Conservation (phyloP, 2,329 filamentous ascomycete species). For the Ascochyta clinopodiicola region DNA sequence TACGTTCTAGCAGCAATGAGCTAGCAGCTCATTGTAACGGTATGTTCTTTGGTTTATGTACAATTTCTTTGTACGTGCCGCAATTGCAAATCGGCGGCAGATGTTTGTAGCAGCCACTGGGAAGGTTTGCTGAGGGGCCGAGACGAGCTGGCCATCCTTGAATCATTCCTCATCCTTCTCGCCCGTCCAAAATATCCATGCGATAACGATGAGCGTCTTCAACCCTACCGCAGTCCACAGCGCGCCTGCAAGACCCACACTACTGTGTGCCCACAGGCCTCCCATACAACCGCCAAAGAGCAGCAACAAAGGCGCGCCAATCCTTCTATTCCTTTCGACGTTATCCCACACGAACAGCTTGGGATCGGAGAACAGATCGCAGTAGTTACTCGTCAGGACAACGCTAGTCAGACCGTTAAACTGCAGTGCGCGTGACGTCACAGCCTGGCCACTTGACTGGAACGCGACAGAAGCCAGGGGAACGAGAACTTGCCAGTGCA, state of each 20-base stretch:
- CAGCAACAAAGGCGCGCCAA: slow-evolving; percentile 59
- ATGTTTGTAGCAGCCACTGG: no score
- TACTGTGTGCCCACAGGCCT: slow-evolving; percentile 61
- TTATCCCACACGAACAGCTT: slow-evolving; percentile 56
- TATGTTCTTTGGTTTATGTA: no score
- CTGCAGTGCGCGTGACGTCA: slow-evolving; percentile 73
- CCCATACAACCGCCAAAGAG: slow-evolving; percentile 62
- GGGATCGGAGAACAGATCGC: slow-evolving; percentile 75
- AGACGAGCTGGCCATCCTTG: not conserved
- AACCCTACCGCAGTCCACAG: slow-evolving; percentile 56
- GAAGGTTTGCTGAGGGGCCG: not conserved
- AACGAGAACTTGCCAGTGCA: slow-evolving; percentile 62
- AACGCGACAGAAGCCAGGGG: slow-evolving; percentile 76
- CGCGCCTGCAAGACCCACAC: slow-evolving; percentile 58
- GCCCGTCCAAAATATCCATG: slow-evolving; percentile 52
- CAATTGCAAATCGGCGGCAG: no score
- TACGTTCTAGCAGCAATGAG: no score
- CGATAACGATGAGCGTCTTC: slow-evolving; percentile 48
- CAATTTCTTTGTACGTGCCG: no score
- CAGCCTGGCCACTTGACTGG: slow-evolving; percentile 78
- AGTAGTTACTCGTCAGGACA: slow-evolving; percentile 82
- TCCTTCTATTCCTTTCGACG: slow-evolving; percentile 61
- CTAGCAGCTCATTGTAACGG: no score
- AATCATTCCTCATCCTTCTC: slow-evolving; percentile 33
- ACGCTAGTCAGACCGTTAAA: slow-evolving; percentile 77